Evolutionary conservation across 306 rosid genomes (phyloP).

Genomic region (Medicago ruthenica): DNA sequence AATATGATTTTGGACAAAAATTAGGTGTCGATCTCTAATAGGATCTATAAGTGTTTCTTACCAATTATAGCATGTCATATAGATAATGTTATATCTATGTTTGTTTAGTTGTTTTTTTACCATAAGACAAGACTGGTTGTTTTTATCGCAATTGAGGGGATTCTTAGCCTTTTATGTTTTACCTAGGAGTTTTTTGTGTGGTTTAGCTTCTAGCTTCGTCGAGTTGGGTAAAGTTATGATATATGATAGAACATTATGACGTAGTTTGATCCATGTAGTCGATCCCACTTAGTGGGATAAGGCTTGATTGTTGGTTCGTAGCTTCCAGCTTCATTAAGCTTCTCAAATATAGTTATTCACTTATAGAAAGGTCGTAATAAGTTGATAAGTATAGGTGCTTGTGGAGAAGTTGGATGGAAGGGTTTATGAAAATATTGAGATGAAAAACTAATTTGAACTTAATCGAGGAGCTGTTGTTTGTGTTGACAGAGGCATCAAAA

Average conservation of each 20-base stretch:
- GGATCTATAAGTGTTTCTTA: not conserved
- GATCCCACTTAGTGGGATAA: too few relatives aligned
- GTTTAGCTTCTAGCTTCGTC: too few relatives aligned
- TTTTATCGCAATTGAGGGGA: not conserved
- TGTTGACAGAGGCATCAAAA: not conserved
- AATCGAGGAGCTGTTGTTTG: not conserved
- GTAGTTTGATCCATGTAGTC: too few relatives aligned
- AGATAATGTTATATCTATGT: not conserved
- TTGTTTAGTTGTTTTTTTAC: too few relatives aligned
- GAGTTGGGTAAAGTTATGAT: too few relatives aligned
- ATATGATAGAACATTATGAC: too few relatives aligned
- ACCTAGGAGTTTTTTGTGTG: not conserved
- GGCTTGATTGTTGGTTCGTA: too few relatives aligned
- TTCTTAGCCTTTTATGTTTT: conserved; percentile 5
- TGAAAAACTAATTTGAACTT: conserved; percentile 1
- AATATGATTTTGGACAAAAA: not conserved
- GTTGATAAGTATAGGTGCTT: not conserved
- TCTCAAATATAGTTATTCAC: not conserved
- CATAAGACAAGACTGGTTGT: not conserved
- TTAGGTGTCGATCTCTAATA: too few relatives aligned
- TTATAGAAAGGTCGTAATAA: not conserved
- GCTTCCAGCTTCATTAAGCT: too few relatives aligned
- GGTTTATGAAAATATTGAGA: not conserved
- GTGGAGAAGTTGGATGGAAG: not conserved
- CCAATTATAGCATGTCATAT: not conserved